phyloP scores from a whole-genome alignment of 2,329 filamentous ascomycete genomes.

The Colletotrichum abscissum region DNA sequence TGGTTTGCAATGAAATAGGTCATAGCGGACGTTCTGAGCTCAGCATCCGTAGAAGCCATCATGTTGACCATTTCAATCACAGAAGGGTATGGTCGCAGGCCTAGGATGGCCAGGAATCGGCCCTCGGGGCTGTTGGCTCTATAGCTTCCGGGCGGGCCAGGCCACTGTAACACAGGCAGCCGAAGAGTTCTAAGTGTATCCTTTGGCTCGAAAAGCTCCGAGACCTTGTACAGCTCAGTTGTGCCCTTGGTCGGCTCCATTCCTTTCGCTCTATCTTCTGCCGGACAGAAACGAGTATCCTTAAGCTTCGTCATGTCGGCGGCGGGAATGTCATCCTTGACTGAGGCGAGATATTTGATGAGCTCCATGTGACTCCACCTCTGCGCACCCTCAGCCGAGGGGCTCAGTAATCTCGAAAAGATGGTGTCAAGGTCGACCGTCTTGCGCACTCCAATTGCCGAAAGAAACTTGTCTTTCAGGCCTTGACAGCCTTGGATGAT shows the following conservation, averaged over 20 bases:
- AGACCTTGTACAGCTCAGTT: slow-evolving; percentile 73
- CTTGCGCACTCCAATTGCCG: slow-evolving; percentile 88
- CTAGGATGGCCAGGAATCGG: slow-evolving; percentile 77
- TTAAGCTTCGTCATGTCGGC: slow-evolving; percentile 84
- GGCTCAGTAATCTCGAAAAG: slow-evolving; percentile 83
- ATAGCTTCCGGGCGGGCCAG: slow-evolving; percentile 72
- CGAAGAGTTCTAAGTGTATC: slow-evolving; percentile 75
- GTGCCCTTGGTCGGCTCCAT: slow-evolving; percentile 65
- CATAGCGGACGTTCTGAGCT: slow-evolving; percentile 76
- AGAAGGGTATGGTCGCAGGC: slow-evolving; percentile 77
- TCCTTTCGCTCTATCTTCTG: slow-evolving; percentile 71
- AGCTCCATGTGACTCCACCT: slow-evolving; percentile 95
- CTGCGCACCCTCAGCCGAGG: slow-evolving; percentile 63
- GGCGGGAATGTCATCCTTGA: slow-evolving; percentile 86
- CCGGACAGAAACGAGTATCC: slow-evolving; percentile 83
- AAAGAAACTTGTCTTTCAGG: slow-evolving; percentile 91
- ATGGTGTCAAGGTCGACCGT: slow-evolving; percentile 95
- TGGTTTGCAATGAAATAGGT: slow-evolving; percentile 86
- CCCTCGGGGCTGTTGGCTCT: slow-evolving; percentile 76
- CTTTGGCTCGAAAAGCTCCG: slow-evolving; percentile 85
- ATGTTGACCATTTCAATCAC: slow-evolving; percentile 81
- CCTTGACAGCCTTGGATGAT: slow-evolving; percentile 79
- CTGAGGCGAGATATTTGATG: slow-evolving; percentile 93
- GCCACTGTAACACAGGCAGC: slow-evolving; percentile 86
- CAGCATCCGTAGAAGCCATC: slow-evolving; percentile 72